phyloP scores from a whole-genome alignment of 1,284 basidiomycete genomes.

The Sanghuangporus sanghuang region DNA sequence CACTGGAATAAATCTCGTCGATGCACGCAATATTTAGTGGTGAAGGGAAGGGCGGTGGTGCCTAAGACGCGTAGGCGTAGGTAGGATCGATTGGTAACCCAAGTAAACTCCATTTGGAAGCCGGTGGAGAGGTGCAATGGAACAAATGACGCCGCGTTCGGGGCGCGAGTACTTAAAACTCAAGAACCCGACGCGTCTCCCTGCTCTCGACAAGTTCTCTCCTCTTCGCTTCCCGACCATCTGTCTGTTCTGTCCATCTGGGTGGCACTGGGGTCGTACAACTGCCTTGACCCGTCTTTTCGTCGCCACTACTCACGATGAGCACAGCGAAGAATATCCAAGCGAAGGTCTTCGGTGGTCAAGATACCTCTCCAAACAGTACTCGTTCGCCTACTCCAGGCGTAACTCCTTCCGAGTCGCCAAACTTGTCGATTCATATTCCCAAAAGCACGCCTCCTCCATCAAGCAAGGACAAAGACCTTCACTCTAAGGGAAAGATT shows the following conservation, averaged over 20 bases:
- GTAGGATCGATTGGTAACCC: background rate
- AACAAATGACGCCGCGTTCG: background rate
- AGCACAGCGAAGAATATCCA: conserved; percentile 61
- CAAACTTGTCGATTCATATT: conserved; percentile 73
- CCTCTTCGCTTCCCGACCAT: background rate
- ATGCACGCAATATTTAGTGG: no score
- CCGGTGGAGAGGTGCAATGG: background rate
- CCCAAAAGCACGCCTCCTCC: conserved; percentile 45
- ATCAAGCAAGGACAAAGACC: conserved; percentile 32
- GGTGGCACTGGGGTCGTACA: background rate
- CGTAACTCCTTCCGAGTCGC: conserved; percentile 30
- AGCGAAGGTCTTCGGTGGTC: conserved; percentile 67
- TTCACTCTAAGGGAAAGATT: conserved; percentile 21
- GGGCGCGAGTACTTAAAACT: background rate
- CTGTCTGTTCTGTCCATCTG: background rate
- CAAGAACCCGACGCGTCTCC: background rate
- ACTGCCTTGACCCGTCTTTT: background rate
- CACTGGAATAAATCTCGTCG: no score
- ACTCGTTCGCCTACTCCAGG: conserved; percentile 19
- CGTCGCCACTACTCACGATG: conserved; percentile 24
- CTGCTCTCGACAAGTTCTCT: background rate
- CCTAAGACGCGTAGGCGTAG: no score
- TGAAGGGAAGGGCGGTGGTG: no score
- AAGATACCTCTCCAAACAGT: conserved; percentile 24
- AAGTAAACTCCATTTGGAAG: background rate